Evolutionary conservation across 1,139 yeast species (phyloP).

Genomic region (Zygosaccharomyces sapae): DNA sequence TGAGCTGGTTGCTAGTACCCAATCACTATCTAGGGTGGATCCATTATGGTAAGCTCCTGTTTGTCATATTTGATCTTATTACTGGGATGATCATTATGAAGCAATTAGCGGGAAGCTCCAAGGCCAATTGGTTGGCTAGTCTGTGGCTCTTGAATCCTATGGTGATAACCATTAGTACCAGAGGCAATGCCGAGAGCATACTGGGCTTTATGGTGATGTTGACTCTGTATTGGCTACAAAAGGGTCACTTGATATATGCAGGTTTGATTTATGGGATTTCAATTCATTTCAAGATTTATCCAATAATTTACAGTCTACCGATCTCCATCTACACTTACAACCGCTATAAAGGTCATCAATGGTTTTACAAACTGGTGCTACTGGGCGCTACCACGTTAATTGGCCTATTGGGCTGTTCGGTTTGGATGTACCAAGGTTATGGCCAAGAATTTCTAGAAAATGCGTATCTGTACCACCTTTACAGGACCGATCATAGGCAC

Average conservation of each 20-base stretch:
- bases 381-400: conserved; percentile 30
- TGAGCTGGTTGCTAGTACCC: conserved; percentile 80
- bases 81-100: conserved; percentile 68
- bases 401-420: conserved; percentile 48
- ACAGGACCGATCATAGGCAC: conserved; percentile 87
- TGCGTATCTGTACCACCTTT: conserved; percentile 77
- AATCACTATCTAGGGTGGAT: conserved; percentile 43
- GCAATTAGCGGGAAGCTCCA: conserved; percentile 35
- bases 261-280: conserved; percentile 73
- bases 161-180: conserved; percentile 88
- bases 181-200: conserved; percentile 92
- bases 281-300: conserved; percentile 88
- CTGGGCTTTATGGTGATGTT: conserved; percentile 72
- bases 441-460: conserved; percentile 76
- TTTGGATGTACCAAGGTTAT: conserved; percentile 59
- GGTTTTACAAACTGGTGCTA: conserved; percentile 32
- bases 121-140: conserved; percentile 42
- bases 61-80: conserved; percentile 70
- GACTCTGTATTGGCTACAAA: conserved; percentile 46
- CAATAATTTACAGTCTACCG: conserved; percentile 75
- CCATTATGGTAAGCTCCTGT: conserved; percentile 74
- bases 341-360: conserved; percentile 30
- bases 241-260: conserved; percentile 41
- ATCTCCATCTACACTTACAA: conserved; percentile 28
- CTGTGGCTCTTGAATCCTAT: conserved; percentile 92